These are phyloP conservation scores for Cercospora nicotianae DNA, from an alignment of 2,329 filamentous ascomycete genomes.

Conservation along the genomic window DNA sequence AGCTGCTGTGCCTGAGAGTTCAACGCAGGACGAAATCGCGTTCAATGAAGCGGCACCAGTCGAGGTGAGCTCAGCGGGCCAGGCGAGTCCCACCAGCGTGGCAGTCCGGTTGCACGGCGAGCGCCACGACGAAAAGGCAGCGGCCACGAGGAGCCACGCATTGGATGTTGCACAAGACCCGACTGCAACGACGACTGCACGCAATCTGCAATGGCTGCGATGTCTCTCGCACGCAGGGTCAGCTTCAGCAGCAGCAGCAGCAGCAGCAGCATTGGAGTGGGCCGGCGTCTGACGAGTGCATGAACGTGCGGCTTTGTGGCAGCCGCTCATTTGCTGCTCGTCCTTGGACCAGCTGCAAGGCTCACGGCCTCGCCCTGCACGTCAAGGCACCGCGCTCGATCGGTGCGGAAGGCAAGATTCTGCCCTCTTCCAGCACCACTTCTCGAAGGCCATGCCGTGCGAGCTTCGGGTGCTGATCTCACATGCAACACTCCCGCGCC, in stretches of 20 bases:
- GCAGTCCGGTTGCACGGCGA: neutral
- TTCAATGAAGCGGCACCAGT: neutral
- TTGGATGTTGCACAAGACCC: neutral
- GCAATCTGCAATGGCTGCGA: neutral
- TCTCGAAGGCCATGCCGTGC: neutral
- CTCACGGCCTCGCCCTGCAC: conserved; percentile 10
- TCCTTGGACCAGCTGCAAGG: conserved; percentile 19
- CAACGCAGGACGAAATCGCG: neutral
- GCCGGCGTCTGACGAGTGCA: conserved; percentile 15
- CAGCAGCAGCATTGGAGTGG: neutral
- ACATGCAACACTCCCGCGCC: neutral
- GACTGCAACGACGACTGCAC: neutral
- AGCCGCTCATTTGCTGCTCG: conserved; percentile 30
- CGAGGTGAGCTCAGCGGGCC: neutral
- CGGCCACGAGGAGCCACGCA: conserved; percentile 7
- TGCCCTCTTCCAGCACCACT: neutral
- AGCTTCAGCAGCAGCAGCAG: neutral
- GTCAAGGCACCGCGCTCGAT: neutral
- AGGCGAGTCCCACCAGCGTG: neutral
- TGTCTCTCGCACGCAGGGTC: neutral
- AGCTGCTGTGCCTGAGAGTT: neutral
- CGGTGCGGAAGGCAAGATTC: neutral
- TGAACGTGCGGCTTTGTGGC: conserved; percentile 32
- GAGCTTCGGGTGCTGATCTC: neutral
- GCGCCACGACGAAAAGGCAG: conserved; percentile 1